Base-by-base conservation (phyloP, 148 eudicot species). In the Cornus florida region DNA sequence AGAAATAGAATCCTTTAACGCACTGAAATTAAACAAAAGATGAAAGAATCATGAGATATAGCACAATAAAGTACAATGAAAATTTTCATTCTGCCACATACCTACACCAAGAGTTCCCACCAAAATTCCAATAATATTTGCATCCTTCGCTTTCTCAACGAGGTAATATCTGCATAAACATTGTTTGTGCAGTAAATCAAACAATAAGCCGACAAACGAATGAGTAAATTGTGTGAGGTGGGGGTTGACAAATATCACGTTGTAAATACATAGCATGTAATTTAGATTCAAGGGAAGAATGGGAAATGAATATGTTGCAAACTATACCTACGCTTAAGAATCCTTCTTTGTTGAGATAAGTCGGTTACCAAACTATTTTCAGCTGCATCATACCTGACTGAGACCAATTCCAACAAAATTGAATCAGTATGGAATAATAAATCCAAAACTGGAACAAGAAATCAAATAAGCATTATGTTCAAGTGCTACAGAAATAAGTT, bases 31-130 rank as follows among this genome's bases (percentile, higher is more conserved):
- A 17, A 10, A 12, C 56, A 23, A 23, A 38, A 59, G 17, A 46
- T 5, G 24, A 32, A 74, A 32, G 17, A 31, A 64, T 62, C 66
- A 19, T 43, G 8, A 43, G 7, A 43, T 43, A 53, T 62, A 62
- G 7, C 22, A 75, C 56, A 65, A 12, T n/a, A 67, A 66, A 33
- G 72, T n/a, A 31, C 43, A 76, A 75, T 10, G 8, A 16, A 1
- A 79, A 69, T n/a, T 39, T n/a, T 81, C 16, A 72, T 43, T 35
- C 64, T 77, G 20, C 48, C 72, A 67, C 73, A 80, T 87, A 95
- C 98, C 98, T 84, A 92, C 97, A 80, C 97, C 98, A 78, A 95
- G 98, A 41, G 98, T 95, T 72, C 98, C 98, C 33, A 95, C 97
- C 92, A 95, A 83, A 69, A 95, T 93, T 39, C 97, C 98, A 79